phyloP scores from a whole-genome alignment of 805 yeast genomes.

The Tanozyma kutaoensis region DNA sequence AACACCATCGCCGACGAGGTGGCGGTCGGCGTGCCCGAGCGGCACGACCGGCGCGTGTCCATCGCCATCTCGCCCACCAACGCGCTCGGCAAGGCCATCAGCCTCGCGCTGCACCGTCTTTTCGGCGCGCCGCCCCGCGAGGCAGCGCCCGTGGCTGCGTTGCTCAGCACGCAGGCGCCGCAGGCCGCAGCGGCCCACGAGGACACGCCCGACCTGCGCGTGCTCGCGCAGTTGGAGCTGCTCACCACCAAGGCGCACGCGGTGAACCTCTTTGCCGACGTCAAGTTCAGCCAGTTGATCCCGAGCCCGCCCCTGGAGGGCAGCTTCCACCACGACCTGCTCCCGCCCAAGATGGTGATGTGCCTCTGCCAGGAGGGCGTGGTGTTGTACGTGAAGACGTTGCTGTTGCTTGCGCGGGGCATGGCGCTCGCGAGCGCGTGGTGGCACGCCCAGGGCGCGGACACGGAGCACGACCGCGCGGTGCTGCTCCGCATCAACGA shows the following conservation, averaged over 20 bases:
- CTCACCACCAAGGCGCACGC: slow-evolving; percentile 88
- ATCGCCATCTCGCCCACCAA: slow-evolving; percentile 70
- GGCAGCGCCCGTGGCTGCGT: too few relatives aligned
- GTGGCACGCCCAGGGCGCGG: slow-evolving; percentile 50
- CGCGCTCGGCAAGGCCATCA: slow-evolving; percentile 79
- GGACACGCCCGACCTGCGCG: slow-evolving; percentile 26
- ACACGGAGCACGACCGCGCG: slow-evolving; percentile 4
- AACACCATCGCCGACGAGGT: slow-evolving; percentile 88
- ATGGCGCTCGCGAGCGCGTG: slow-evolving; percentile 79
- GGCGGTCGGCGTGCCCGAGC: slow-evolving; percentile 1
- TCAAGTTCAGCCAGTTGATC: slow-evolving; percentile 72
- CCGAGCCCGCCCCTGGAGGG: slow-evolving; percentile 54
- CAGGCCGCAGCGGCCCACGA: slow-evolving; percentile 2
- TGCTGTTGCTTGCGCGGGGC: slow-evolving; percentile 72
- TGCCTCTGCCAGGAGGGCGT: slow-evolving; percentile 76
- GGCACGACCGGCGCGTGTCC: slow-evolving; percentile 26
- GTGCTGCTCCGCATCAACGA: slow-evolving; percentile 33
- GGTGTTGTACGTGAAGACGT: slow-evolving; percentile 68
- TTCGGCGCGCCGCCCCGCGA: slow-evolving; percentile 35
- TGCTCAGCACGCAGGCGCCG: too few relatives aligned
- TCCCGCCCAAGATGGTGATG: slow-evolving; percentile 46
- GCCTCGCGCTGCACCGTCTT: slow-evolving; percentile 75
- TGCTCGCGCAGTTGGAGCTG: slow-evolving; percentile 42
- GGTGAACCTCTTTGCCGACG: slow-evolving; percentile 77
- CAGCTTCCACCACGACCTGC: slow-evolving; percentile 23